Evolutionary conservation across 495 filamentous ascomycete genomes (phyloP).

Genomic region (Schizothecium vesticola): DNA sequence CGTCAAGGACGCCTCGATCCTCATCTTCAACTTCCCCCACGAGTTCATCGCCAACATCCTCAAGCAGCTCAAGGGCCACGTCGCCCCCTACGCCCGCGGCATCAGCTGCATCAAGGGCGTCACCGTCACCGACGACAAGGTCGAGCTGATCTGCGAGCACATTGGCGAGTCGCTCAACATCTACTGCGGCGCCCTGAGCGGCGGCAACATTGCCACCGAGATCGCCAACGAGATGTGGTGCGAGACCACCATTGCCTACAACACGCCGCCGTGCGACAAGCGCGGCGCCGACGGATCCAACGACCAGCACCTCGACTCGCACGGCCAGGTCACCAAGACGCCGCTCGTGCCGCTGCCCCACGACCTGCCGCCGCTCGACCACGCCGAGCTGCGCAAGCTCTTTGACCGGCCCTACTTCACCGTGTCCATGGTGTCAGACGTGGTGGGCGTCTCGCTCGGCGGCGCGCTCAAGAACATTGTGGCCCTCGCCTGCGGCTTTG

Average conservation of each 20-base stretch:
- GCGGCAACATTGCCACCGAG: slow-evolving; percentile 94
- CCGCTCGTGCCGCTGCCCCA: slow-evolving; percentile 67
- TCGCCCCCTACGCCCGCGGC: slow-evolving; percentile 84
- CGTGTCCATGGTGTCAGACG: slow-evolving; percentile 83
- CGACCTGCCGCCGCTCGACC: slow-evolving; percentile 78
- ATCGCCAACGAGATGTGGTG: slow-evolving; percentile 93
- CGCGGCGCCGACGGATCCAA: slow-evolving; percentile 31
- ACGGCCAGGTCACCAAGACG: slow-evolving; percentile 55
- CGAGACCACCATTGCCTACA: slow-evolving; percentile 95
- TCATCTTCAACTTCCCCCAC: slow-evolving; percentile 96
- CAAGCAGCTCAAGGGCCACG: slow-evolving; percentile 77
- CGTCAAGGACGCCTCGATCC: slow-evolving; percentile 74
- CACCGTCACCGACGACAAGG: slow-evolving; percentile 73
- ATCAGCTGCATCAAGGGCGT: slow-evolving; percentile 99
- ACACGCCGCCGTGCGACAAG: slow-evolving; percentile 75
- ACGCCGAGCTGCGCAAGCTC: slow-evolving; percentile 68
- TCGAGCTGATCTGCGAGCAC: slow-evolving; percentile 87
- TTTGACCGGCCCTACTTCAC: slow-evolving; percentile 99
- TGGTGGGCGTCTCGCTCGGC: slow-evolving; percentile 90
- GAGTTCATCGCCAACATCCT: slow-evolving; percentile 93
- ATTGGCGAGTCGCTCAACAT: slow-evolving; percentile 87
- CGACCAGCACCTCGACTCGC: slow-evolving; percentile 57
- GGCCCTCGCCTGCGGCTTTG: slow-evolving; percentile 89
- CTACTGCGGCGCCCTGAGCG: slow-evolving; percentile 93
- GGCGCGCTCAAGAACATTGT: slow-evolving; percentile 98